Base-by-base conservation (phyloP, 2,329 filamentous ascomycete species). In the Aspergillus calidoustus region DNA sequence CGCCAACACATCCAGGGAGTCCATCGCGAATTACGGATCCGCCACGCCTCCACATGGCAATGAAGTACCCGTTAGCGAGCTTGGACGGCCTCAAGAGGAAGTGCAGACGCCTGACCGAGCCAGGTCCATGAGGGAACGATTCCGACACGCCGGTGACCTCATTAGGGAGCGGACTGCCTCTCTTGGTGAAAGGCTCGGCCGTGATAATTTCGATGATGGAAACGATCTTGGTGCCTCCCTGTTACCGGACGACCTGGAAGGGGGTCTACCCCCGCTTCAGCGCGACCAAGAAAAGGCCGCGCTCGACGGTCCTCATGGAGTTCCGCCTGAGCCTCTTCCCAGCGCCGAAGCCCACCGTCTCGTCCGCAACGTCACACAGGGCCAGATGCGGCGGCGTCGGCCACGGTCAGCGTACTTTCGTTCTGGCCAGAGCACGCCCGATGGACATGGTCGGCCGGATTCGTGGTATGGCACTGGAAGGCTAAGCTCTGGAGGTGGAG, bases 301-400 rank as follows among this genome's bases (percentile, higher is more conserved):
- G 7, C 60, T 68, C 46, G 66, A 61, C 2, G 60, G 69, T 19
- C 66, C 67, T 11, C 59, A 55, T 2, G 65, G 66, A 15, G 69
- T 71, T 8, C 61, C 68, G 17, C 47, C 65, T 0, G 63, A 70
- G 56, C 66, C 67, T 3, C 61, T 70, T 1, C 68, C 73, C 8
- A 75, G 71, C 51, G 71, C 75, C 1, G 76, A 77, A 59, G 76
- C 76, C 1, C 76, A 77, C 70, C 73, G 75, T 19, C 68, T 77
- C 1, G 76, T 77, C n/a, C 75, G 75, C 56, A 71, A 67, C 23
- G 70, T 77, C 64, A 76, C 73, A 48, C 69, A 72, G 57, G 60
- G 63, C 31, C 69, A 71, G 34, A 67, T 68, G 41, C 61, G 66
- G 25, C 68, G 66, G 48, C 69, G 72, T 43, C 73, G 71, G 54